Conservation (phyloP, 2,329 filamentous ascomycete genomes). For the Neopestalotiopsis rosae region DNA sequence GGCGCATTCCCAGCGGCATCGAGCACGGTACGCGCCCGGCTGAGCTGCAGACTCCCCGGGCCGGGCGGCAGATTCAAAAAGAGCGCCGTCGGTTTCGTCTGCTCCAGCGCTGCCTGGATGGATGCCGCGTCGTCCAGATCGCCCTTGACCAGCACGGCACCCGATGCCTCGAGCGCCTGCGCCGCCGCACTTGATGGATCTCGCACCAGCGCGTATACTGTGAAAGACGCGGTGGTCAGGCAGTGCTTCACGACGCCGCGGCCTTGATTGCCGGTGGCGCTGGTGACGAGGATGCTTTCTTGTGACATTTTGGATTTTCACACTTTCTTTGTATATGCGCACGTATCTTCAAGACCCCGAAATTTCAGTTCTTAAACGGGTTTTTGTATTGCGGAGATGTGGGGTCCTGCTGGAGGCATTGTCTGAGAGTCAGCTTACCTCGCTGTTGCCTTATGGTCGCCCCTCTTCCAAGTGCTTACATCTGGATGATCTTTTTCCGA, state of each 20-base stretch:
- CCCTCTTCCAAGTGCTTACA: too few relatives aligned
- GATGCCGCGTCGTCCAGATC: constrained; percentile 17
- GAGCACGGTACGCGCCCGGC: not conserved
- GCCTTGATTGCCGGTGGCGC: constrained; percentile 18
- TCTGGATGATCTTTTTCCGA: too few relatives aligned
- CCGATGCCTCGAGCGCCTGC: not conserved
- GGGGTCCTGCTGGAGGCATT: too few relatives aligned
- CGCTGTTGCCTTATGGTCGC: too few relatives aligned
- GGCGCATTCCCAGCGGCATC: not conserved
- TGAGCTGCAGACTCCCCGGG: not conserved
- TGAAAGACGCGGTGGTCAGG: not conserved
- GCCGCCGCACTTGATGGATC: constrained; percentile 4
- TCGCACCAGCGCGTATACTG: constrained; percentile 14
- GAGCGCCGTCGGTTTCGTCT: not conserved
- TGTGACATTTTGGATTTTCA: not conserved
- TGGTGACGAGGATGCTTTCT: constrained; percentile 11
- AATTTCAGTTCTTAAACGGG: too few relatives aligned
- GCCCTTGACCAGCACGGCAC: constrained; percentile 13
- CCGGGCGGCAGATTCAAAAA: constrained; percentile 15
- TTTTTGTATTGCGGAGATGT: too few relatives aligned
- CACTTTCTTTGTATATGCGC: not conserved
- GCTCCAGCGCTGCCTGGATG: not conserved
- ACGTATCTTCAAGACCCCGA: too few relatives aligned
- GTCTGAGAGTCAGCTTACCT: too few relatives aligned
- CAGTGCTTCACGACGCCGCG: constrained; percentile 13